These are phyloP conservation scores for sunflower (Helianthus annuus) DNA, from an alignment of 129 eudicot species.

Conservation along the genomic window HanXRQr2.0-SUNRISE NC_035438.2:107413617-107414116, in stretches of 20 bases:
- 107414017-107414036: slow-evolving; percentile 33
- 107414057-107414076: too few relatives aligned
- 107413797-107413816: neutral
- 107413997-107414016: slow-evolving; percentile 37
- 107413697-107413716: slow-evolving; percentile 82
- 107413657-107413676: slow-evolving; percentile 70
- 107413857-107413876: slow-evolving; percentile 38
- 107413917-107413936: slow-evolving; percentile 13
- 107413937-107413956: slow-evolving; percentile 10
- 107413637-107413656: slow-evolving; percentile 94
- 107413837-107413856: slow-evolving; percentile 44
- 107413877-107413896: slow-evolving; percentile 43
- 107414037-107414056: too few relatives aligned
- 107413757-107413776: neutral
- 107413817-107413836: neutral
- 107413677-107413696: slow-evolving; percentile 72
- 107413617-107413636: slow-evolving; percentile 83
- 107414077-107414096: too few relatives aligned
- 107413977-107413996: slow-evolving; percentile 52
- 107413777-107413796: neutral
- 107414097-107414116: too few relatives aligned
- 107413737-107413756: slow-evolving; percentile 36
- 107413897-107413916: slow-evolving; percentile 18
- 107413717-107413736: slow-evolving; percentile 60
- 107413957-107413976: neutral